Evolutionary conservation across 2,329 filamentous ascomycete species (phyloP), one percentile per base, ranked within the genome.

Genomic region (Colletotrichum graminicola): DNA sequence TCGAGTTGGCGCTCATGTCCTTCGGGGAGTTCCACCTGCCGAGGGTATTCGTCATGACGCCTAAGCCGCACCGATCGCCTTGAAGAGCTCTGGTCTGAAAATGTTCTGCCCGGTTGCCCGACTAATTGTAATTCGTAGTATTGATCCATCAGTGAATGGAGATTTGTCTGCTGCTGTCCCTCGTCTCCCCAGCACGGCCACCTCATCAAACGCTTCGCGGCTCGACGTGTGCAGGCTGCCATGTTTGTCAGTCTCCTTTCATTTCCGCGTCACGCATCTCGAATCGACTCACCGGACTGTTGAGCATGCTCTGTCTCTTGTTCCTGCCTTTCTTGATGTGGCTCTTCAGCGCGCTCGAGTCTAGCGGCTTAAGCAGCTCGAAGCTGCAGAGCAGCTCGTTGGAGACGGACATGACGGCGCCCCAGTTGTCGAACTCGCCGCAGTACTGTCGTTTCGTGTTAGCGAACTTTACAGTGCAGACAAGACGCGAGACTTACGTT

Each of bases 381-480:
- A 99, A 99, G 80, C 95, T 98, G 84, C 96, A 99, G 1, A 99
- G 89, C 63, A 99, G 84, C 81, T 98, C 96, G 18, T 90, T 90
- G 1, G 94, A 98, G 29, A 99, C 96, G 2, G 95, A 97, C 96
- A 99, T 99, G 75, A 98, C 95, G 18, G 96, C 96, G 26, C 96
- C 96, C 94, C 96, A 98, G 75, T 99, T 99, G 80, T 99, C 96
- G 76, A 99, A 99, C 81, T 99, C 96, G 75, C 96, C 96, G 77
- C 96, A 99, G 79, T 99, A 98, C 93, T 97, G 75, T 47, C 45
- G n/a, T 51, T 8, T 51, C 16, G 29, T n/a, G 76, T 81, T 76
- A 83, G 79, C 67, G 73, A 29, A 45, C 14, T 10, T 65, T 21
- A 36, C 54, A 23, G 8, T 18, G 6, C 8, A 41, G n/a, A 5